Conservation (phyloP, 2,329 filamentous ascomycete genomes). For the Fusarium sp. region DNA sequence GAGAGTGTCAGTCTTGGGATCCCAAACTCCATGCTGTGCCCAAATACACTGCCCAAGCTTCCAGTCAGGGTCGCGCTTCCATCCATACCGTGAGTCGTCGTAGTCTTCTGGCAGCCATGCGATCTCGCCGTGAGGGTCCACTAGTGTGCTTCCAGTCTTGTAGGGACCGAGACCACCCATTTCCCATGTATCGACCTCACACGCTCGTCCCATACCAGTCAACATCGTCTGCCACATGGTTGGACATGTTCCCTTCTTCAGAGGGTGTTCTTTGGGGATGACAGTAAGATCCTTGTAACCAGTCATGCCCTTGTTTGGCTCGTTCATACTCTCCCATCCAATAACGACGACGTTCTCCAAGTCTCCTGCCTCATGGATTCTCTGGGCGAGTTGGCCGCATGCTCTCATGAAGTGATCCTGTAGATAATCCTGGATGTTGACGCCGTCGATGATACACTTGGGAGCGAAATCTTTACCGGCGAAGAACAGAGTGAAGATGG, state of each 20-base stretch:
- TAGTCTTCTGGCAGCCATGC: constrained; percentile 88
- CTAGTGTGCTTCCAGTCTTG: constrained; percentile 83
- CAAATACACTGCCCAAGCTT: constrained; percentile 94
- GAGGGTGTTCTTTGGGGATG: constrained; percentile 86
- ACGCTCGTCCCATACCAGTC: constrained; percentile 89
- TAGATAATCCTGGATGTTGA: constrained; percentile 96
- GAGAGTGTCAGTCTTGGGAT: constrained; percentile 80
- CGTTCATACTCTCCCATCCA: constrained; percentile 97
- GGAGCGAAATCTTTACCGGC: constrained; percentile 91
- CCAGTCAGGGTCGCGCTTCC: constrained; percentile 89
- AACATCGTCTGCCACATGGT: constrained; percentile 95
- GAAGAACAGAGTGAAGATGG: constrained; percentile 95
- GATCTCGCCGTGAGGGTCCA: constrained; percentile 87
- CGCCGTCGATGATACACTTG: constrained; percentile 92
- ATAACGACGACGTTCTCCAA: constrained; percentile 88
- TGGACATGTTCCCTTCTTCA: constrained; percentile 92
- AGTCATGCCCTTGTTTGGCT: constrained; percentile 89
- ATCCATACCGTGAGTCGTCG: constrained; percentile 89
- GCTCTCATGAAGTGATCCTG: constrained; percentile 87
- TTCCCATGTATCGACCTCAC: constrained; percentile 91
- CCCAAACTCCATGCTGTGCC: constrained; percentile 98
- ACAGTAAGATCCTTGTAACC: constrained; percentile 84
- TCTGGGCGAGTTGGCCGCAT: constrained; percentile 81
- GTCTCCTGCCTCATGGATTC: constrained; percentile 90
- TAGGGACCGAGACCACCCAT: constrained; percentile 94